Evolutionary conservation across 2,329 filamentous ascomycete species (phyloP).

Genomic region (Trematosphaeria pertusa): DNA sequence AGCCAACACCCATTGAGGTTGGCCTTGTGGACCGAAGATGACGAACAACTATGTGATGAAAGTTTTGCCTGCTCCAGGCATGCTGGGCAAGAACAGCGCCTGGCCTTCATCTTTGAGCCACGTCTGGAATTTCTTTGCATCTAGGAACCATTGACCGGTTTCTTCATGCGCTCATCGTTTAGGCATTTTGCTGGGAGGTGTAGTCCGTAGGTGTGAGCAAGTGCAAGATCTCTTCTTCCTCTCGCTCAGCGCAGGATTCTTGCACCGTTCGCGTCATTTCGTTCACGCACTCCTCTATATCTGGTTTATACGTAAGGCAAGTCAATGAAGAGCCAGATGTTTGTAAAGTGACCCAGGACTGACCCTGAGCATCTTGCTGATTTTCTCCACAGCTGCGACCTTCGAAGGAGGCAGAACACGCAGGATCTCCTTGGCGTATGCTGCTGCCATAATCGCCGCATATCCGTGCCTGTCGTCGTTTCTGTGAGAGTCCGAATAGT

Average conservation of each 20-base stretch:
- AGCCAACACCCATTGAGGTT: no score
- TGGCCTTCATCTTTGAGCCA: neutral
- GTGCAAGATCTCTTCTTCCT: no score
- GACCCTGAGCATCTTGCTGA: no score
- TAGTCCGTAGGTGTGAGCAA: neutral
- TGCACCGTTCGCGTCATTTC: no score
- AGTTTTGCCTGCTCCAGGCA: neutral
- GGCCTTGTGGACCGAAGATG: no score
- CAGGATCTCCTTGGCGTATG: conserved; percentile 3
- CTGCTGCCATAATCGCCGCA: conserved; percentile 9
- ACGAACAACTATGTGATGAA: conserved; percentile 1
- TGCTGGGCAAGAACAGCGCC: neutral
- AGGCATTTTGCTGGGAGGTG: neutral
- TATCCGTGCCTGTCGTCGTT: conserved; percentile 14
- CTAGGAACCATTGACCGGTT: neutral
- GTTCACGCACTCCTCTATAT: no score
- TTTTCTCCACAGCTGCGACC: neutral
- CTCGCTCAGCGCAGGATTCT: no score
- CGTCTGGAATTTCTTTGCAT: neutral
- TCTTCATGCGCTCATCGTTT: neutral
- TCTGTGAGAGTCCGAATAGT: conserved; percentile 13
- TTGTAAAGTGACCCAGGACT: no score
- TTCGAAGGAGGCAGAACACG: conserved; percentile 1
- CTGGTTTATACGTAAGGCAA: no score
- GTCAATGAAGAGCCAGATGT: no score